Base-by-base conservation (phyloP, 371 early-diverging fungal genomes). In the Mortierella sp. region DNA sequence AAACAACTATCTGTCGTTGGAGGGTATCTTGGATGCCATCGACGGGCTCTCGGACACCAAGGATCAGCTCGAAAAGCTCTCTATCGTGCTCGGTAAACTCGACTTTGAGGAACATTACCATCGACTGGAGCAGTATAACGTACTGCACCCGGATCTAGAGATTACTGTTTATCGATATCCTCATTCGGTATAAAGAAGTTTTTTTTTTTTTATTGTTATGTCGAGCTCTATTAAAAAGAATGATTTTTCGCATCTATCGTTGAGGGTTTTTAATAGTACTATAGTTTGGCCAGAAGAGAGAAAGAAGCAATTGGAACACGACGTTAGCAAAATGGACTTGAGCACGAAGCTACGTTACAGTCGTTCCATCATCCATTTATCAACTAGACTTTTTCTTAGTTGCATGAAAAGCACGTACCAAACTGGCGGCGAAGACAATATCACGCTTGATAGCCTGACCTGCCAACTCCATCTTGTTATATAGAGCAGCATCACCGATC, bases 351-450 rank as follows among this genome's bases (percentile, higher is more conserved):
- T n/a, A n/a, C n/a, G n/a, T n/a, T n/a, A n/a, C n/a, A n/a, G n/a
- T n/a, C n/a, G n/a, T n/a, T n/a, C n/a, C n/a, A n/a, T n/a, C n/a
- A n/a, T n/a, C n/a, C n/a, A n/a, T n/a, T n/a, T n/a, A n/a, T n/a
- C n/a, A n/a, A n/a, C n/a, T n/a, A n/a, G n/a, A n/a, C n/a, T n/a
- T n/a, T n/a, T n/a, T n/a, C n/a, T n/a, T n/a, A n/a, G n/a, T n/a
- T n/a, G 17, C 39, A 19, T 2, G 34, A 37, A 28, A 12, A 34
- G n/a, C 56, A 72, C 85, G 79, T 86, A 89, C 89, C 80, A 99
- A 86, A 57, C 94, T 94, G 21, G 95, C 94, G 1, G 99, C 97
- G 94, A 99, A 99, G 21, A 99, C 98, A 83, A 99, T 99, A 80
- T 99, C 99, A 62, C 99, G 91, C 69, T 97, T 94, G 70, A 99